These are phyloP conservation scores for Peronospora farinosa DNA, from an alignment of 352 stramenopile genomes.

Conservation along the genomic window DNA sequence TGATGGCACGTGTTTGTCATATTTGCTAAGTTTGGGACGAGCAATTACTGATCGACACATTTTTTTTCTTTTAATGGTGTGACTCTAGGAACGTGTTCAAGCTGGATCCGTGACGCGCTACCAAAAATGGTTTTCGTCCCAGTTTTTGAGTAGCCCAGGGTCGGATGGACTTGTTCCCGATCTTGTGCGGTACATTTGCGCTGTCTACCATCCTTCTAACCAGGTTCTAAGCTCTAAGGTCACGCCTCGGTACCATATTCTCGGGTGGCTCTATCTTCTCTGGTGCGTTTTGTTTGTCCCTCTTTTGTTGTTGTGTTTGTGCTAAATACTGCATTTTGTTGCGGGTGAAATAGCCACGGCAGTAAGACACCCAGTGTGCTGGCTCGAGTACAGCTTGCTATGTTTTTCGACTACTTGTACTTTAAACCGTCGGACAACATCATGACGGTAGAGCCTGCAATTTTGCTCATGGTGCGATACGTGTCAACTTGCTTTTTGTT, in stretches of 20 bases:
- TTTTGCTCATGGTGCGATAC: slow-evolving; percentile 68
- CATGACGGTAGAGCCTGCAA: slow-evolving; percentile 77
- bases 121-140: slow-evolving; percentile 83
- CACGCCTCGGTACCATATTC: slow-evolving; percentile 79
- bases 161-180: slow-evolving; percentile 74
- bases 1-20: slow-evolving; percentile 50
- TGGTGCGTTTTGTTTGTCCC: slow-evolving; percentile 38
- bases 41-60: background rate
- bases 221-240: slow-evolving; percentile 79
- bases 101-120: slow-evolving; percentile 70
- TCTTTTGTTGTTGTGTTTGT: background rate
- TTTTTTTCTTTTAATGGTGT: background rate
- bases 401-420: slow-evolving; percentile 87
- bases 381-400: slow-evolving; percentile 70
- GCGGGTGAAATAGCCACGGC: slow-evolving; percentile 21
- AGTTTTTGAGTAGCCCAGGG: slow-evolving; percentile 61
- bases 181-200: slow-evolving; percentile 77
- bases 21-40: background rate
- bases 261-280: slow-evolving; percentile 80
- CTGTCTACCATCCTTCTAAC: slow-evolving; percentile 78
- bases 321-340: background rate
- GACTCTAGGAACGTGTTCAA: slow-evolving; percentile 61
- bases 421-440: slow-evolving; percentile 78
- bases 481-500: background rate
- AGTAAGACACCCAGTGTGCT: slow-evolving; percentile 70